Evolutionary conservation across 495 filamentous ascomycete species (phyloP), one percentile per base, ranked within the genome.

Genomic region (Elaphomyces granulatus): DNA sequence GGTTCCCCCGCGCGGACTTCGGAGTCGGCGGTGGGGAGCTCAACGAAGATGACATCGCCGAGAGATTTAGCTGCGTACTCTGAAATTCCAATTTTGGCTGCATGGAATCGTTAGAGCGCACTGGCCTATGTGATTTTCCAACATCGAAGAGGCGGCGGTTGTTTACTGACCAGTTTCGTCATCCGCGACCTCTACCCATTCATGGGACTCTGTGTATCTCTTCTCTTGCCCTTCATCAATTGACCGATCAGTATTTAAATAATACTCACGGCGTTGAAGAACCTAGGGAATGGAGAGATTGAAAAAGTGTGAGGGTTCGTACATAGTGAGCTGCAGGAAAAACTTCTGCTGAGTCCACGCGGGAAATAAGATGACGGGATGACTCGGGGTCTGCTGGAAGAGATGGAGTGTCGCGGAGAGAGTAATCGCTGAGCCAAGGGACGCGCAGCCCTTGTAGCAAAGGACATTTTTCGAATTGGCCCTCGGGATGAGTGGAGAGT

Each of bases 121-220:
- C 12, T 38, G 15, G 20, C 3, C 15, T 32, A 20, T 26, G 41
- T 12, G n/a, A 31, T 32, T 18, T 30, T 9, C 14, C 17, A 18
- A 8, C 37, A n/a, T 17, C 23, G 23, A 28, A 28, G 23, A 12
- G 12, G 23, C 23, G 12, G 6, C 23, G 12, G 12, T 28, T 28
- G 20, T 15, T 4, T 6, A 38, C 33, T 20, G 31, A 43, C 41
- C 41, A 36, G 32, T 84, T 46, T 76, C 74, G 61, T 90, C 77
- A 20, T 71, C 74, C 36, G 74, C 74, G 21, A 94, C 65, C 61
- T 94, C 83, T 51, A 98, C 76, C 92, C 92, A 98, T 68, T 98
- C 90, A 68, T 98, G 90, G 50, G 94, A 92, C 58, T 83, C 77
- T 49, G 92, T 96, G 71, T 92, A 98, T 54, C 80, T 85, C 70